phyloP scores from a whole-genome alignment of 2,329 filamentous ascomycete species.

The Clathrospora elynae region DNA sequence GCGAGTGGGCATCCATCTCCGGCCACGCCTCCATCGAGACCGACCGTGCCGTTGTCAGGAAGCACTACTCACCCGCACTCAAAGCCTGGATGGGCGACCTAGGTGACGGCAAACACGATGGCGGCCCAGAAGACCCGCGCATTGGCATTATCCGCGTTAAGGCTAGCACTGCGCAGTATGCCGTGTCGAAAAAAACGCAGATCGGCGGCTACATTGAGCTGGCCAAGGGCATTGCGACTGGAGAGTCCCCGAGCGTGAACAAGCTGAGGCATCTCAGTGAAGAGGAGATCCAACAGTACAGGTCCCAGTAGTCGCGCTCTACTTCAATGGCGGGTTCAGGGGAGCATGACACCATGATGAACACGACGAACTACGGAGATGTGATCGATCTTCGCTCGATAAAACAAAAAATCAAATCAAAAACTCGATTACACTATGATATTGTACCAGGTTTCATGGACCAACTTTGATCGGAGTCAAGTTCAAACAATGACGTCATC shows the following conservation, averaged over 20 bases:
- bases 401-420: neutral
- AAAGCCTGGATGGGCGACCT: slow-evolving; percentile 89
- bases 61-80: slow-evolving; percentile 70
- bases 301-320: slow-evolving; percentile 43
- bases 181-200: slow-evolving; percentile 65
- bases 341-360: slow-evolving; percentile 1
- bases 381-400: neutral
- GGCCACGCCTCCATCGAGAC: slow-evolving; percentile 72
- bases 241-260: slow-evolving; percentile 73
- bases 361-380: neutral
- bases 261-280: slow-evolving; percentile 75
- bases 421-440: neutral
- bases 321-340: neutral
- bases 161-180: slow-evolving; percentile 73
- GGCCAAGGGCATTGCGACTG: slow-evolving; percentile 75
- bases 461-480: no score
- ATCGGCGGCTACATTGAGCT: slow-evolving; percentile 71
- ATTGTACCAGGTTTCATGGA: no score
- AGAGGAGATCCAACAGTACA: slow-evolving; percentile 47
- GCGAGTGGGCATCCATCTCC: slow-evolving; percentile 87
- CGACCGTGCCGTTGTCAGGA: slow-evolving; percentile 69
- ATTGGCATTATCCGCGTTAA: slow-evolving; percentile 81
- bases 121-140: slow-evolving; percentile 78
- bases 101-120: slow-evolving; percentile 77
- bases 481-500: slow-evolving; percentile 18